Base-by-base conservation (phyloP, 768 basidiomycete species). In the Leccinum truebloodii region DNA sequence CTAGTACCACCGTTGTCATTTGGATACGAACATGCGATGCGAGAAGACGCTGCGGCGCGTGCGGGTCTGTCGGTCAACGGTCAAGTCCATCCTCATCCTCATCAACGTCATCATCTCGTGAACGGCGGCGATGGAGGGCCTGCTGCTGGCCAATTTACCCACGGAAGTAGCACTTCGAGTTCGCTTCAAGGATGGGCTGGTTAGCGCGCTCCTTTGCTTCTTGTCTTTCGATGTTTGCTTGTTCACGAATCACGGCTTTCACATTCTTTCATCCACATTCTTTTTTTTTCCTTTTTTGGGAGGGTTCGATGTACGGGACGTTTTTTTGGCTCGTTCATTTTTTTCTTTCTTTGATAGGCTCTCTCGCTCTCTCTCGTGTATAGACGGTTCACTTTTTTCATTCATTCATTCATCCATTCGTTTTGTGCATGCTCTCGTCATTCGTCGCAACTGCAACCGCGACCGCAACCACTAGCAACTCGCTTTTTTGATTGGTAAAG, bases 141-240 rank as follows among this genome's bases (percentile, higher is more conserved):
- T 18, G 6, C n/a, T 32, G 30, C 13, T 18, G 26, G 30, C 2
- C 51, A n/a, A 3, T 52, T 52, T n/a, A 32, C 28, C 26, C 26
- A 32, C n/a, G 51, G 28, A 30, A 32, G 51, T 10, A 52, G 18
- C 26, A 52, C 28, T 13, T 53, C 52, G 52, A 53, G 52, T 22
- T 53, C 52, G 13, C 52, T 53, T 22, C 52, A 53, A 53, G 52
- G 52, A 6, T 37, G 52, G 52, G 52, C 52, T 20, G 52, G 52
- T 22, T 37, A 35, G 41, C 41, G 41, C 41, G 8, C n/a, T 41
- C 39, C 3, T 16, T 41, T 41, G 39, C 30, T 34, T 41, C 3
- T 41, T 6, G 8, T 41, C 1, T 18, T 41, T 41, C 2, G 18
- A n/a, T 8, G 18, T 7, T 44, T n/a, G 6, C 41, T n/a, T 44